These are phyloP conservation scores for Chimonanthus praecox DNA, from an alignment of 164 flowering plant genomes.

Conservation along the genomic window DNA sequence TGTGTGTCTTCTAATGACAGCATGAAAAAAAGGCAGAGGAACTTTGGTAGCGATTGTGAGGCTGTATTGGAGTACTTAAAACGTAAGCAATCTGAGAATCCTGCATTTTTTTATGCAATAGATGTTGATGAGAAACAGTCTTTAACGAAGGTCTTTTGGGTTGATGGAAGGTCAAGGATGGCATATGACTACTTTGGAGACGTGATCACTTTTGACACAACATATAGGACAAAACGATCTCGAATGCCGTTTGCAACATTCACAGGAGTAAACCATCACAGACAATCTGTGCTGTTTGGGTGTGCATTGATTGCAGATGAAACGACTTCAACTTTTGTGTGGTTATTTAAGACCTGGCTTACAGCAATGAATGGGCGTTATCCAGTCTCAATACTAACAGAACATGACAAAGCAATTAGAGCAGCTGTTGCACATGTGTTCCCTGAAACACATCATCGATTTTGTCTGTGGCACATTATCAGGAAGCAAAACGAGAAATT, in stretches of 20 bases:
- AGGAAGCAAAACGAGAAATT: neutral
- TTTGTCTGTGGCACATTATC: neutral
- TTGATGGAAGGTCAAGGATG: neutral
- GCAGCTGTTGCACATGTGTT: neutral
- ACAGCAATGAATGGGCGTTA: neutral
- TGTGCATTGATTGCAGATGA: neutral
- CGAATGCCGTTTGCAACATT: constrained; percentile 1
- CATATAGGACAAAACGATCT: neutral
- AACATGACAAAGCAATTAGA: neutral
- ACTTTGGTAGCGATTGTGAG: neutral
- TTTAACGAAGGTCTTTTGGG: constrained; percentile 1
- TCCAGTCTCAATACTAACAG: constrained; percentile 1
- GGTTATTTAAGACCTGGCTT: constrained; percentile 1
- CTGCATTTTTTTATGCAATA: constrained; percentile 1
- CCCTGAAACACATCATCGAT: neutral
- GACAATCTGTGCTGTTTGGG: neutral
- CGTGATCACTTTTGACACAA: neutral
- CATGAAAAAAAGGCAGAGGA: neutral
- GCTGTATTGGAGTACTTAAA: neutral
- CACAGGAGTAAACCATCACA: neutral
- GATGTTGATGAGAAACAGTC: neutral
- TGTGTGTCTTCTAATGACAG: neutral
- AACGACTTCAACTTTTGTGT: neutral
- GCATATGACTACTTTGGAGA: constrained; percentile 2
- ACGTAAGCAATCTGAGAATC: neutral